A percentile compares a stretch with the other conserved stretches of the same genome.
Conservation (phyloP, 345 rosid genomes). For the Arabis hirsuta region DNA sequence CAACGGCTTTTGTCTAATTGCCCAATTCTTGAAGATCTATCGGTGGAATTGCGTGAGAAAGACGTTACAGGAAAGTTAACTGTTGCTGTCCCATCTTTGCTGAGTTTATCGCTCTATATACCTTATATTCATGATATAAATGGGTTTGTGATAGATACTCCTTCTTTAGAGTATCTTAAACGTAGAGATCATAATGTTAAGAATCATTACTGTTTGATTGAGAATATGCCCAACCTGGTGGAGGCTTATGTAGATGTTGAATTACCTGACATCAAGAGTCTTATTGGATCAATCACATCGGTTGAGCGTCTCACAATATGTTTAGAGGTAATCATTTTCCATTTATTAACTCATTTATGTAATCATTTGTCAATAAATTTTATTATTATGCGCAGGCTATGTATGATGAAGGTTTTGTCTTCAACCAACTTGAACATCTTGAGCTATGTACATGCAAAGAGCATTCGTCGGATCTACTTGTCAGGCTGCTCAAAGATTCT, state of each 20-base stretch:
- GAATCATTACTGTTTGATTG: constrained; percentile 15
- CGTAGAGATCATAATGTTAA: fast-evolving
- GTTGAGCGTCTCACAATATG: constrained; percentile 16
- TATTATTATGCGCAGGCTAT: background rate
- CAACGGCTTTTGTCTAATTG: constrained; percentile 13
- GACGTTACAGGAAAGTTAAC: background rate
- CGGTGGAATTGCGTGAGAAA: fast-evolving
- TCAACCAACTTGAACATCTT: constrained; percentile 24
- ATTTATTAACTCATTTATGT: background rate
- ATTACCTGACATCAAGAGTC: background rate
- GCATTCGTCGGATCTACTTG: background rate
- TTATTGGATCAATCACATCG: constrained; percentile 21
- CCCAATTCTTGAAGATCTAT: constrained; percentile 6
- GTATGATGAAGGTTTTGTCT: constrained; percentile 11
- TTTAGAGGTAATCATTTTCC: background rate
- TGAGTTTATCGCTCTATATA: background rate
- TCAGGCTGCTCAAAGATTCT: constrained; percentile 16
- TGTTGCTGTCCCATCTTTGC: constrained; percentile 21
- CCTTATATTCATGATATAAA: background rate
- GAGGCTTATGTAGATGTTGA: background rate
- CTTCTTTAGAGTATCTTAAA: constrained; percentile 16
- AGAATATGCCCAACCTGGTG: constrained; percentile 16
- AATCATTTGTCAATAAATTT: background rate
- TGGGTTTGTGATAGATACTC: constrained; percentile 9
- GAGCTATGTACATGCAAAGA: background rate